A percentile compares a stretch with the other conserved stretches of the same genome.
phyloP scores from a whole-genome alignment of 352 stramenopile genomes.

The Phytopythium boreale region DNA sequence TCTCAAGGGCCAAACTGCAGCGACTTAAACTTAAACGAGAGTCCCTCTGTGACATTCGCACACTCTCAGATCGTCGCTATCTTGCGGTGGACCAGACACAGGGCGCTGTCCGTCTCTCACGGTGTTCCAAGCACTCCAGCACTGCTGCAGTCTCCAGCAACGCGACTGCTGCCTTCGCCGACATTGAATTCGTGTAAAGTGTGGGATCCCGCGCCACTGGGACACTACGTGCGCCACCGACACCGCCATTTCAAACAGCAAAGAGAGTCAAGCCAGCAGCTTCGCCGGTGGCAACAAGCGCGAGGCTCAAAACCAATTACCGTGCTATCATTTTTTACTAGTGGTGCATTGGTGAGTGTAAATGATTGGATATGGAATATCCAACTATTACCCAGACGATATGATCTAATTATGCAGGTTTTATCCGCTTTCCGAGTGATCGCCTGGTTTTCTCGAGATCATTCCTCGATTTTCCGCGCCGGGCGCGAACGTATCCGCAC shows the following conservation, averaged over 20 bases:
- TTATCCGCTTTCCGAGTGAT: background rate
- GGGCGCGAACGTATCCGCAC: background rate
- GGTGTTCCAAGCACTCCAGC: no score
- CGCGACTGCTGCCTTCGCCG: background rate
- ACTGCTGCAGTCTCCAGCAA: background rate
- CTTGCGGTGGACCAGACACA: no score
- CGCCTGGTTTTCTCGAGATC: background rate
- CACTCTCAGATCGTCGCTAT: background rate
- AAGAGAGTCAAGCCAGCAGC: background rate
- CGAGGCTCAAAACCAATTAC: background rate
- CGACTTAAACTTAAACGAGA: background rate
- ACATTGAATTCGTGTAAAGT: background rate
- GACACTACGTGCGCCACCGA: background rate
- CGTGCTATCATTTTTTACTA: no score
- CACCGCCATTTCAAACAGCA: background rate
- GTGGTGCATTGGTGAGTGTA: no score
- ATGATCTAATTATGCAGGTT: background rate
- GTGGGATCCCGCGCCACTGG: background rate
- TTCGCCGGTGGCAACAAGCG: background rate
- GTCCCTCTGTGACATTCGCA: background rate
- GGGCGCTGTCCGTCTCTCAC: no score
- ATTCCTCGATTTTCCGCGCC: background rate
- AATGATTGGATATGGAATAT: background rate
- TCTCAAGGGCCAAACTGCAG: no score
- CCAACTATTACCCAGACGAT: background rate